Base-by-base conservation (phyloP, 1,139 yeast genomes). In the Blastobotrys persicus region DNA sequence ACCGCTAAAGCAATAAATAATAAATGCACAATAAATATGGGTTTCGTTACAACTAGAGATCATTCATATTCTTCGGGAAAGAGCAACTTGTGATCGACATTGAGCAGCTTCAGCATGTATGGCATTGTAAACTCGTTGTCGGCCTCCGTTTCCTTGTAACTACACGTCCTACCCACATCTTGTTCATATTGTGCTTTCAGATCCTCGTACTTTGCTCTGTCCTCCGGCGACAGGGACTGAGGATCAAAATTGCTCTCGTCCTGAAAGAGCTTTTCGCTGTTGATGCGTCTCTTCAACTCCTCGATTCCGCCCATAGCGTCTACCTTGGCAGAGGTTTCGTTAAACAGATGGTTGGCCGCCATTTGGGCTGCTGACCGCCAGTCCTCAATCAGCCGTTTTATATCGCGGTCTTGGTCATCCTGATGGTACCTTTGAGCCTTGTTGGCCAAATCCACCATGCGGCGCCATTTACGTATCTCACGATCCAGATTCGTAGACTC, bases 291-390 rank as follows among this genome's bases (percentile, higher is more conserved):
- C 48, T 63, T 59, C 45, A 70, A 69, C 47, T 72, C 76, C 40
- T 64, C 67, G 50, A 75, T 70, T 0, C 81, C 81, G 13, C 80
- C 80, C 63, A 71, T 62, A 48, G 61, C 67, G 26, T 65, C 65
- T 3, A 76, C 68, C 49, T 74, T 75, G 9, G 66, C 56, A 17
- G 66, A 52, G 0, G 77, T 75, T 6, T 72, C 69, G 53, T 75
- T 75, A 28, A 68, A 56, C 35, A 77, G 50, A 52, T 67, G 74
- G 35, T 71, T 68, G 34, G 79, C 71, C 0, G 77, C 77, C 42
- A 60, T 63, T 51, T 74, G 74, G 0, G 77, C 74, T 1, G 72
- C 70, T 9, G 58, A 60, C 49, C 76, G 65, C 80, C 81, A 77
- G 53, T 75, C 73, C 0, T 53, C 61, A 9, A 73, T 71, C 17